phyloP scores from a whole-genome alignment of 768 basidiomycete species.

The Naematelia encephala region DNA sequence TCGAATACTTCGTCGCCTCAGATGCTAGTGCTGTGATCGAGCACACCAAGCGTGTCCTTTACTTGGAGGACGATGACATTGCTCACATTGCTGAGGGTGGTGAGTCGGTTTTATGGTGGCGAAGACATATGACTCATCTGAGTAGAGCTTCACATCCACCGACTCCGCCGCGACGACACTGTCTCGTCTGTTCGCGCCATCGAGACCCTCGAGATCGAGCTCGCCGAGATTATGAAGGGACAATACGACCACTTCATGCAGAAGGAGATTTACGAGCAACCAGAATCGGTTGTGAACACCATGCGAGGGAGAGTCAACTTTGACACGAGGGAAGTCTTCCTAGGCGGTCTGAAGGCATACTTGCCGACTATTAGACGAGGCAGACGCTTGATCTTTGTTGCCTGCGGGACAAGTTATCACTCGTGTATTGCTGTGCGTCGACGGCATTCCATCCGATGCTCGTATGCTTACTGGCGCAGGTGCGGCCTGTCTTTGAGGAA shows the following conservation, averaged over 20 bases:
- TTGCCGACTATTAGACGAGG: constrained; percentile 93
- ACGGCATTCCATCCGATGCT: not conserved
- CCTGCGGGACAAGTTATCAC: constrained; percentile 98
- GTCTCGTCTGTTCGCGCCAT: constrained; percentile 78
- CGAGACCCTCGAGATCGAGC: constrained; percentile 96
- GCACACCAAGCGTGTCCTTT: constrained; percentile 97
- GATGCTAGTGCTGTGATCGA: constrained; percentile 95
- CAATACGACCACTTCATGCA: constrained; percentile 99
- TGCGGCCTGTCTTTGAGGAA: constrained; percentile 96
- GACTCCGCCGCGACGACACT: constrained; percentile 83
- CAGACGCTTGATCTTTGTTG: constrained; percentile 89
- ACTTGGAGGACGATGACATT: constrained; percentile 98
- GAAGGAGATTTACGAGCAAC: constrained; percentile 98
- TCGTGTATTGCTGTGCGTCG: constrained; percentile 72
- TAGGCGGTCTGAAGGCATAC: constrained; percentile 93
- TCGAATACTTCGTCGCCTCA: constrained; percentile 98
- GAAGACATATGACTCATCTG: not conserved
- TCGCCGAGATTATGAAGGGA: constrained; percentile 99
- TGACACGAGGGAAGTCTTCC: constrained; percentile 81
- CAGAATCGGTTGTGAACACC: constrained; percentile 98
- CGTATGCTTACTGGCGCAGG: constrained; percentile 48
- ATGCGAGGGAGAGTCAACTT: constrained; percentile 99
- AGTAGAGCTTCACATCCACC: constrained; percentile 91
- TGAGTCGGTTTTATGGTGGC: constrained; percentile 10
- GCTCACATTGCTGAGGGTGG: constrained; percentile 89